A percentile compares a stretch with the other conserved stretches of the same genome.
Conservation (phyloP, 2,329 filamentous ascomycete species). For the Colletotrichum sp. region DNA sequence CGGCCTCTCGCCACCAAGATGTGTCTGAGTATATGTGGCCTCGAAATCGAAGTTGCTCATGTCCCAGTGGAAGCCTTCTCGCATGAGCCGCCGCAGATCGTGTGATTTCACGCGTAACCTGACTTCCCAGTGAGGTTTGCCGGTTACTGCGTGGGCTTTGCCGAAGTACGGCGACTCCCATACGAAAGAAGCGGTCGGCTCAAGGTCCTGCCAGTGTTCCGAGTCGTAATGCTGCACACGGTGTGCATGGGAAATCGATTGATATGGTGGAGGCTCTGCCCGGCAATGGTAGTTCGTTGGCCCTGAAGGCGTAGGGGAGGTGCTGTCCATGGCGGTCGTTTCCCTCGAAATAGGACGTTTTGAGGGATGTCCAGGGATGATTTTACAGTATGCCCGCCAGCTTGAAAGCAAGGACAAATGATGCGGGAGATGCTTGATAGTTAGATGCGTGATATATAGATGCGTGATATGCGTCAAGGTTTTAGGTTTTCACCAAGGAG, state of each 20-base stretch:
- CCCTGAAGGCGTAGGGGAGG: accelerated
- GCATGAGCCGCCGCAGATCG: neutral
- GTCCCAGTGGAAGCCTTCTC: neutral
- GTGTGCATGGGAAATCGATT: neutral
- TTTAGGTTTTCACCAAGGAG: too few species aligned
- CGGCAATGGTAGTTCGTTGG: accelerated
- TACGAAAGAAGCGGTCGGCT: neutral
- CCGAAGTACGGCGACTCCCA: neutral
- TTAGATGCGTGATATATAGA: too few species aligned
- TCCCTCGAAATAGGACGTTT: too few species aligned
- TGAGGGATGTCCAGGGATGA: too few species aligned
- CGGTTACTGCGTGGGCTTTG: neutral
- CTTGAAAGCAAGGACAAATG: too few species aligned
- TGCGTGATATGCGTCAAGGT: too few species aligned
- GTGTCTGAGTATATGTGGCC: neutral
- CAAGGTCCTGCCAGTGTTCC: neutral
- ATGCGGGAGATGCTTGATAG: too few species aligned
- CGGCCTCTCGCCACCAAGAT: neutral
- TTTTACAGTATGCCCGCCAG: too few species aligned
- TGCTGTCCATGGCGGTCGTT: accelerated
- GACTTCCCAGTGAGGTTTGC: neutral
- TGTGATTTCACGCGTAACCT: neutral
- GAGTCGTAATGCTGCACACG: neutral
- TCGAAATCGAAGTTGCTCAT: neutral
- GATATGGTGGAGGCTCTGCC: neutral